Base-by-base conservation (phyloP, 139 green algal species). In the Diplosphaera chodatii region DNA sequence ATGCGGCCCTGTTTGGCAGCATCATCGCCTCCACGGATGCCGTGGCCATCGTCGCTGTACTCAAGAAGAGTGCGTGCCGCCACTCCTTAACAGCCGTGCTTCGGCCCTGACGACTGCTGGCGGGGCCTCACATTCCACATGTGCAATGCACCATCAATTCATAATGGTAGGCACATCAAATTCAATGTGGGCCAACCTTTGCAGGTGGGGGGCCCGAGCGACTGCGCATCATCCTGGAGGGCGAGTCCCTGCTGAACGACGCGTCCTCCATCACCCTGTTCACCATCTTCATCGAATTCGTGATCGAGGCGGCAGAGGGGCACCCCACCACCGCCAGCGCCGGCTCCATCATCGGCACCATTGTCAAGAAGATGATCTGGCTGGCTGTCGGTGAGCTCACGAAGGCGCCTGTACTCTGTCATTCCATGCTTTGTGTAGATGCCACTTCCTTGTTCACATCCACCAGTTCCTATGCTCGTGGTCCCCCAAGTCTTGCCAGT, bases 171-270 rank as follows among this genome's bases (percentile, higher is more conserved):
- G n/a, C n/a, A n/a, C n/a, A n/a, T n/a, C n/a, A n/a, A n/a, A n/a
- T n/a, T n/a, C n/a, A n/a, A n/a, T n/a, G n/a, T n/a, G n/a, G n/a
- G n/a, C 27, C n/a, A 31, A 40, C 16, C 20, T 3, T 31, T 28
- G 30, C 79, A 87, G 87, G 83, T 40, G 85, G 85, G n/a, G 88
- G 86, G 1, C 91, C 90, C 0, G 85, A 90, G 75, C 65, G 80
- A 30, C 73, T 96, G 59, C 77, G 78, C 4, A 76, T 83, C 0
- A 67, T 96, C 29, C 77, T 96, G 65, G 91, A 96, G 79, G 86
- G 89, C 0, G 91, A 96, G 85, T 87, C 79, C 0, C 81, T 96
- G 41, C 88, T 95, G 76, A 96, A 96, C 66, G 90, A 96, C 63
- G 90, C 90, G 0, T 84, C 80, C 1, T 85, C 77, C 64, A 87